Conservation (phyloP, 106 monocot species). For the Apostasia shenzhenica region DNA sequence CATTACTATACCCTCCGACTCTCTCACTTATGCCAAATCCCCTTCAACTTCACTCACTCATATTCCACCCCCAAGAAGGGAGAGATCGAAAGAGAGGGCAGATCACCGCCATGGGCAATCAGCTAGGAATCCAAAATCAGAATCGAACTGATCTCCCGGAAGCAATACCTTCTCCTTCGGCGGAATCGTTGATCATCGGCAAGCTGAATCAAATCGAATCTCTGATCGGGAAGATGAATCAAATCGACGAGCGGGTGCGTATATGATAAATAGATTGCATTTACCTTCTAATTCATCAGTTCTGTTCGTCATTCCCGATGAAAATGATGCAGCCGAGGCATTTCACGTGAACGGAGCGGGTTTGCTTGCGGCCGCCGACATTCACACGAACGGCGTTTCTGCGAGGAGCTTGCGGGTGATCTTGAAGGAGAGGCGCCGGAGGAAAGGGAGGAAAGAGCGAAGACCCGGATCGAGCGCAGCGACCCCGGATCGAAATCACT, state of each 20-base stretch:
- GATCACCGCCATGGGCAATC: neutral
- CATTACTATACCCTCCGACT: too few relatives aligned
- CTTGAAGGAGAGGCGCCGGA: too few relatives aligned
- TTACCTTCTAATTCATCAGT: neutral
- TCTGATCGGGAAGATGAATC: slow-evolving; percentile 29
- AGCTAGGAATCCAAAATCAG: neutral
- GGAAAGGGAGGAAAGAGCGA: too few relatives aligned
- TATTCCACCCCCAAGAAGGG: neutral
- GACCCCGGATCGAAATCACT: too few relatives aligned
- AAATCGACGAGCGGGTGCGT: slow-evolving; percentile 40
- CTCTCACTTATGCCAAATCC: too few relatives aligned
- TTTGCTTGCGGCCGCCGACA: too few relatives aligned
- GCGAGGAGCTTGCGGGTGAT: too few relatives aligned
- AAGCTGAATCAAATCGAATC: slow-evolving; percentile 7
- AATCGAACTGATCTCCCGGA: too few relatives aligned
- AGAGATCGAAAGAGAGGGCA: neutral
- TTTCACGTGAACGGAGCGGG: slow-evolving; percentile 46
- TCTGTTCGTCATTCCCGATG: neutral
- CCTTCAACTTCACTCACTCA: too few relatives aligned
- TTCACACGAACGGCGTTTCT: too few relatives aligned
- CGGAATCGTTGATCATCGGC: neutral
- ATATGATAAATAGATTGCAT: neutral
- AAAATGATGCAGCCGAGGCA: slow-evolving; percentile 45
- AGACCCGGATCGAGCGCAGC: too few relatives aligned
- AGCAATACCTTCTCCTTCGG: neutral